phyloP scores from a whole-genome alignment of 208 protist genomes.

The Balamuthia mandrillaris region DNA sequence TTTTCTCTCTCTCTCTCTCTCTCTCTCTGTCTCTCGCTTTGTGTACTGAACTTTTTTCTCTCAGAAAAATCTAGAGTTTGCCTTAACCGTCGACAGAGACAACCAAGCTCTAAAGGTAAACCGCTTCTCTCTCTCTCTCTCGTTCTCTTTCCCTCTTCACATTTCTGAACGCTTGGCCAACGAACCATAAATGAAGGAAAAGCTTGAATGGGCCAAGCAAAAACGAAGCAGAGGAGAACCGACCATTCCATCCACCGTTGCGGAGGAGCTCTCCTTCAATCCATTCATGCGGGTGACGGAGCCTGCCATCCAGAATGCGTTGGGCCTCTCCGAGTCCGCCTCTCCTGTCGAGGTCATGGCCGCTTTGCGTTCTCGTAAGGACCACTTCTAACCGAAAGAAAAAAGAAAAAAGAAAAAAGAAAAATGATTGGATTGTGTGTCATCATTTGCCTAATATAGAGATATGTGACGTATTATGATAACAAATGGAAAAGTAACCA shows the following conservation, averaged over 20 bases:
- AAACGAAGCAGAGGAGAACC: neutral
- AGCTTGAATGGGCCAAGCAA: neutral
- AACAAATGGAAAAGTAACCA: neutral
- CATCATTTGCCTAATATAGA: neutral
- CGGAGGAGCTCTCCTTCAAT: conserved; percentile 46
- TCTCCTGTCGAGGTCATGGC: neutral
- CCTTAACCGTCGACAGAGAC: conserved; percentile 35
- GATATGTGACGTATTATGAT: neutral
- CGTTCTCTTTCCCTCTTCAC: neutral
- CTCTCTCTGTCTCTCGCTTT: neutral
- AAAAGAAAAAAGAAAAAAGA: neutral
- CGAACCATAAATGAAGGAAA: neutral
- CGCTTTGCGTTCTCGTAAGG: neutral
- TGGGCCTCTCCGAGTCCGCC: neutral
- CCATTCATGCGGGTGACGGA: conserved; percentile 51
- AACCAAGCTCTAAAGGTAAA: conserved; percentile 44
- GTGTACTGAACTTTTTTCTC: no score
- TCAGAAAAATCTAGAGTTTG: conserved; percentile 61
- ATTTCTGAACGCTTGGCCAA: neutral
- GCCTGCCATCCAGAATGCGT: neutral
- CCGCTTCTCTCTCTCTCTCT: neutral
- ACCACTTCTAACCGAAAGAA: neutral
- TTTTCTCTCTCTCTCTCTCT: no score
- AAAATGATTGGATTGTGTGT: neutral
- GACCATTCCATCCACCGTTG: conserved; percentile 56